Evolutionary conservation across 768 basidiomycete species (phyloP).

Genomic region (Hydnomerulius pinastri): DNA sequence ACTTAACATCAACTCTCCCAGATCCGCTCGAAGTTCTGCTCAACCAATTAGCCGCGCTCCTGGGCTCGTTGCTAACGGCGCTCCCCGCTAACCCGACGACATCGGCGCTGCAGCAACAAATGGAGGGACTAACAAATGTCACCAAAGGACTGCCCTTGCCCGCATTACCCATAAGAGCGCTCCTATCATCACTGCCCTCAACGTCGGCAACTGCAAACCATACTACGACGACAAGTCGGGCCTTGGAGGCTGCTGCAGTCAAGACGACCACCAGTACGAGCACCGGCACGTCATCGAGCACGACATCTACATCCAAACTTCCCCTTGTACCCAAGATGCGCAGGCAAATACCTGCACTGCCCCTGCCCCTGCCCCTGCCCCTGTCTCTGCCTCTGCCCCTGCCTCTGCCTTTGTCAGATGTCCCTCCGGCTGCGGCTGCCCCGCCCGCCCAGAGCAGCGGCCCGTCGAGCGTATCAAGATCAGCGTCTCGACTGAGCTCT

Average conservation of each 20-base stretch:
- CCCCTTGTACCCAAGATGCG: constrained; percentile 3
- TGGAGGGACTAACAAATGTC: constrained; percentile 2
- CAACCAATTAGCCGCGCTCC: too few relatives aligned
- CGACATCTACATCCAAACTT: constrained; percentile 5
- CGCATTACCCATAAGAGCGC: constrained; percentile 7
- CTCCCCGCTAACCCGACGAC: too few relatives aligned
- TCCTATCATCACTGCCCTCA: not conserved
- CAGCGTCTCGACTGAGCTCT: not conserved
- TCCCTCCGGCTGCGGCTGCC: not conserved
- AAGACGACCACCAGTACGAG: not conserved
- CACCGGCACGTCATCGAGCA: not conserved
- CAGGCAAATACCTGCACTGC: constrained; percentile 8
- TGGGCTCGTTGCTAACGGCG: too few relatives aligned
- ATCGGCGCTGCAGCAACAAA: too few relatives aligned
- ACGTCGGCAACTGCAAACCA: not conserved
- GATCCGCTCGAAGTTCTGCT: too few relatives aligned
- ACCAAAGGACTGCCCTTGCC: not conserved
- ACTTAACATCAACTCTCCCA: too few relatives aligned
- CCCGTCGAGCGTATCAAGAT: not conserved
- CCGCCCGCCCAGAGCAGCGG: not conserved
- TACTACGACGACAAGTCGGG: constrained; percentile 2
- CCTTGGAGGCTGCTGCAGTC: not conserved
- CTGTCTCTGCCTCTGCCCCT: not conserved
- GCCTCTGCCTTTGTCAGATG: not conserved
- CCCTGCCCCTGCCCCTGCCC: not conserved